Evolutionary conservation across 257 asterid genomes (phyloP).

Genomic region (Solanum bulbocastanum): DNA sequence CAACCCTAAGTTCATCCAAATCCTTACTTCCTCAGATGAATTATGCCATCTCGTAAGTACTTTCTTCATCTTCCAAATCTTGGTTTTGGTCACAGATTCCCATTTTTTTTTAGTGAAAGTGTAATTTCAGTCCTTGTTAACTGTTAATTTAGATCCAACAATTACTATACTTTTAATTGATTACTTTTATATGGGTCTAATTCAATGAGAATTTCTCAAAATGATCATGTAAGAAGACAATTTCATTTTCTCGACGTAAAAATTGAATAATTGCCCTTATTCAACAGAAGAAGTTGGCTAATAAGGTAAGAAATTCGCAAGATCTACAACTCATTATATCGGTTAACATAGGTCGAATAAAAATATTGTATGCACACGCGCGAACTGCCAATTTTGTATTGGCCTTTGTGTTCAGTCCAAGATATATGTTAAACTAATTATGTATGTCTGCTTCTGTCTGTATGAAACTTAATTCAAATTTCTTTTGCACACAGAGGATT

Average conservation of each 20-base stretch:
- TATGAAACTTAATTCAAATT: not conserved
- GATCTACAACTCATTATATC: not conserved
- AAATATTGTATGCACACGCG: not conserved
- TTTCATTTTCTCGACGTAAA: not conserved
- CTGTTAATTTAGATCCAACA: too few species aligned
- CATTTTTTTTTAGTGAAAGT: too few species aligned
- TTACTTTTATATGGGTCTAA: too few species aligned
- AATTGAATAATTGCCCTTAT: not conserved
- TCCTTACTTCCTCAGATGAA: too few species aligned
- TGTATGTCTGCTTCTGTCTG: not conserved
- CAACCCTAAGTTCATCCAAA: too few species aligned
- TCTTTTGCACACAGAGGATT: conserved; percentile 11
- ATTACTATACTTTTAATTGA: not conserved
- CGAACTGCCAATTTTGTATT: not conserved
- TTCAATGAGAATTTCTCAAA: not conserved
- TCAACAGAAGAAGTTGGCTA: not conserved
- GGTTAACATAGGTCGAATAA: not conserved
- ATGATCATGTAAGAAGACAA: not conserved
- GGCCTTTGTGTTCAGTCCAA: too few species aligned
- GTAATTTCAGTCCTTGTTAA: too few species aligned
- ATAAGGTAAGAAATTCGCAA: not conserved
- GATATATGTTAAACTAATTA: too few species aligned
- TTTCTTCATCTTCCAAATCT: not conserved
- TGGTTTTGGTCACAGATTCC: too few species aligned
- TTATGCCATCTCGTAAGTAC: too few species aligned